Conservation (phyloP, 1,284 basidiomycete genomes). For the Sanghuangporus sanghuang region DNA sequence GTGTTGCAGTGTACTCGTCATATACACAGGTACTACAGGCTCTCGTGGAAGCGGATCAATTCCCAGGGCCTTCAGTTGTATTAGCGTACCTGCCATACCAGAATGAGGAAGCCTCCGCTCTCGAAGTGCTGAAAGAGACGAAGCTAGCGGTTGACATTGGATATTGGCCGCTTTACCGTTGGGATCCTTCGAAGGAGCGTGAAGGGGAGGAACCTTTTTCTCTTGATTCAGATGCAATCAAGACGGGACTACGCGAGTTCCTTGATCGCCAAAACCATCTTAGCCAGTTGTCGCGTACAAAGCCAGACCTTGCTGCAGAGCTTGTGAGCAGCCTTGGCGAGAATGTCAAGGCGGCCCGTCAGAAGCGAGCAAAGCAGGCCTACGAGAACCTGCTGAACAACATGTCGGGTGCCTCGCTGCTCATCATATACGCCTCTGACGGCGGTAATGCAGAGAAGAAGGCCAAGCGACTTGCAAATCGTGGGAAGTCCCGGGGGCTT, state of each 20-base stretch:
- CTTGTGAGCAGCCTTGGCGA: conserved; percentile 84
- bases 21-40: conserved; percentile 95
- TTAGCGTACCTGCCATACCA: conserved; percentile 93
- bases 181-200: conserved; percentile 85
- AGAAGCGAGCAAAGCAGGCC: conserved; percentile 78
- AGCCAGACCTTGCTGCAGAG: conserved; percentile 79
- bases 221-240: conserved; percentile 91
- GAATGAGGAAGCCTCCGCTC: conserved; percentile 69
- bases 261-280: conserved; percentile 96
- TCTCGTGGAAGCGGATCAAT: conserved; percentile 87
- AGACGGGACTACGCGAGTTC: conserved; percentile 93
- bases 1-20: conserved; percentile 92
- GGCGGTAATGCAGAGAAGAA: conserved; percentile 94
- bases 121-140: conserved; percentile 93
- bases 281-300: conserved; percentile 82
- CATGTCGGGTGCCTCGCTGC: conserved; percentile 86
- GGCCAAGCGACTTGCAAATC: conserved; percentile 81
- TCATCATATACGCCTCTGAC: conserved; percentile 91
- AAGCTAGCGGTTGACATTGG: conserved; percentile 95
- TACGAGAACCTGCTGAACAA: conserved; percentile 83
- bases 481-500: conserved; percentile 84
- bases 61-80: conserved; percentile 87
- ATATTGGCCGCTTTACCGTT: conserved; percentile 98
- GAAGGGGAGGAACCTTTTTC: conserved; percentile 81
- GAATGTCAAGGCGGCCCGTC: conserved; percentile 80